phyloP scores from a whole-genome alignment of 495 filamentous ascomycete species.

The Glarea lozoyensis region DNA sequence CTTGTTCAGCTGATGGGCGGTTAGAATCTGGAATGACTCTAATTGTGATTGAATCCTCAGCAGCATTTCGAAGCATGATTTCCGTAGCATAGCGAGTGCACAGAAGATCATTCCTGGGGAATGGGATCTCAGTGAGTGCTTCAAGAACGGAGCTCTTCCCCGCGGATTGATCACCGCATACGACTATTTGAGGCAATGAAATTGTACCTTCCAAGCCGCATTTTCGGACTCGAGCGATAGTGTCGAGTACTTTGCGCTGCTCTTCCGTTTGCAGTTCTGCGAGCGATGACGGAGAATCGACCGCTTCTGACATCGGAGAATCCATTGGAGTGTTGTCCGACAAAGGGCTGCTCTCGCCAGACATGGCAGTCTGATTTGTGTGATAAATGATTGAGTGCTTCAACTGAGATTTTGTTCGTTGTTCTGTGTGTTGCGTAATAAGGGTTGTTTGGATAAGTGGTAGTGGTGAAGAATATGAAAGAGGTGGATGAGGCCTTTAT shows the following conservation, averaged over 20 bases:
- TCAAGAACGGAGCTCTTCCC: constrained; percentile 57
- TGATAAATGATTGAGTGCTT: no score
- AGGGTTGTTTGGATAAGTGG: no score
- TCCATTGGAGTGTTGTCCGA: no score
- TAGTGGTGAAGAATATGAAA: no score
- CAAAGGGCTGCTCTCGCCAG: no score
- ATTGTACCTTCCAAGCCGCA: constrained; percentile 39
- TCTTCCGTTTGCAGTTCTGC: constrained; percentile 22
- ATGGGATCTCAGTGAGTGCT: constrained; percentile 51
- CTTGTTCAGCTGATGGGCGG: constrained; percentile 21
- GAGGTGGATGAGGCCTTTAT: no score
- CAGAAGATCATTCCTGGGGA: constrained; percentile 38
- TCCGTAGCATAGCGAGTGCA: constrained; percentile 46
- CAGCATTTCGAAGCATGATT: constrained; percentile 34
- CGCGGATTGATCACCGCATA: constrained; percentile 50
- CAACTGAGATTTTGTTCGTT: no score
- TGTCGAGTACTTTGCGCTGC: constrained; percentile 26
- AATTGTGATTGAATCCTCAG: constrained; percentile 20
- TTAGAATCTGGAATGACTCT: constrained; percentile 29
- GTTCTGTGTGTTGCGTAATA: no score
- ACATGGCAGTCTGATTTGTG: no score
- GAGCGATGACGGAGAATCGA: no score
- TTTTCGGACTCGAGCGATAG: constrained; percentile 24
- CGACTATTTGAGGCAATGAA: constrained; percentile 31
- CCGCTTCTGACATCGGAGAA: no score